A percentile compares a stretch with the other conserved stretches of the same genome.
phyloP scores from a whole-genome alignment of 257 asterid genomes.

The Fraxinus quadrangulata region DNA sequence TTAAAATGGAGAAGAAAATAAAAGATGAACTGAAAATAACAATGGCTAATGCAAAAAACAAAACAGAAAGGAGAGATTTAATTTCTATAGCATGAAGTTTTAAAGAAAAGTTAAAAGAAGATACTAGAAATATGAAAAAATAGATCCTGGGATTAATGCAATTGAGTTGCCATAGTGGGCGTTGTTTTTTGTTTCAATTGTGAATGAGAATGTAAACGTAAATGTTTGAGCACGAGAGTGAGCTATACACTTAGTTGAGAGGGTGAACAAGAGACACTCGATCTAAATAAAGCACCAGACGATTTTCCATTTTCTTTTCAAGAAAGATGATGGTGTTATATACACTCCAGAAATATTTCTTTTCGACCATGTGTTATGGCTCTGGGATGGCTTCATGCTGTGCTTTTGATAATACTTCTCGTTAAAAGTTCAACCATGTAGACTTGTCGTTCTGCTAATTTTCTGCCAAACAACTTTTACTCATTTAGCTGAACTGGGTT shows the following conservation, averaged over 20 bases:
- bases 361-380: not conserved
- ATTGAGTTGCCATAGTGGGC: not conserved
- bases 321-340: not conserved
- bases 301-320: not conserved
- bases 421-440: not conserved
- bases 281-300: not conserved
- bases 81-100: not conserved
- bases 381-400: constrained; percentile 6
- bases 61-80: not conserved
- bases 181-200: not conserved
- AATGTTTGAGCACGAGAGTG: not conserved
- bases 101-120: not conserved
- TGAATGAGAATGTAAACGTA: not conserved
- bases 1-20: not conserved
- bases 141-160: not conserved
- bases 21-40: not conserved
- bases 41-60: not conserved
- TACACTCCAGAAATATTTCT: not conserved
- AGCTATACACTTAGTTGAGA: not conserved
- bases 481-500: not conserved
- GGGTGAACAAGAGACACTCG: not conserved
- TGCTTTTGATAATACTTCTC: not conserved
- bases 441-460: not conserved
- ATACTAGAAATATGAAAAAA: not conserved
- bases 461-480: constrained; percentile 3